These are phyloP conservation scores for Fusarium domesticum DNA, from an alignment of 2,329 filamentous ascomycete genomes.

Conservation along the genomic window DNA sequence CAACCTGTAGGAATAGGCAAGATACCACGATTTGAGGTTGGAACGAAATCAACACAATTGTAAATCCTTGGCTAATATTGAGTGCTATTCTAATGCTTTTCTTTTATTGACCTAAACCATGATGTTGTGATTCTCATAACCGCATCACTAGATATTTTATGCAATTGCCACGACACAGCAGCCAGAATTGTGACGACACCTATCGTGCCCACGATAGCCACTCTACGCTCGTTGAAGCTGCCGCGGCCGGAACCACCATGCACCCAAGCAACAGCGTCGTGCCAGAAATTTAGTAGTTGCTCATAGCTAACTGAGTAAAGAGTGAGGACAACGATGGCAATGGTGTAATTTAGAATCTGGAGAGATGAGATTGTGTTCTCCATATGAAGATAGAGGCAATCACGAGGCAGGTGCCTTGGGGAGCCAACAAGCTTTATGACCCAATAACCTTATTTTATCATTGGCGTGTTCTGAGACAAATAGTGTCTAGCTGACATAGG, in stretches of 20 bases:
- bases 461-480: no score
- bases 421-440: no score
- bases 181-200: constrained; percentile 27
- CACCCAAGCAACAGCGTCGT: constrained; percentile 24
- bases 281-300: constrained; percentile 28
- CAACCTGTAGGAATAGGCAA: no score
- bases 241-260: constrained; percentile 22
- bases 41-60: no score
- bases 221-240: constrained; percentile 20
- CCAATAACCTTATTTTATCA: no score
- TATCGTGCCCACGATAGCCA: constrained; percentile 23
- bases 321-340: constrained; percentile 56
- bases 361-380: constrained; percentile 66
- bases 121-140: constrained; percentile 17
- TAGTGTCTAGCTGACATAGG: no score
- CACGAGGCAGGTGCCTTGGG: constrained; percentile 84
- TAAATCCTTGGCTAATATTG: no score
- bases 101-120: constrained; percentile 19
- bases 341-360: constrained; percentile 74
- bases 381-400: constrained; percentile 74
- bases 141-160: constrained; percentile 17
- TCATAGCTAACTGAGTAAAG: constrained; percentile 48
- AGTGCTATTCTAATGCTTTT: background rate
- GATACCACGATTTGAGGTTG: no score
- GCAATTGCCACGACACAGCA: constrained; percentile 27